Conservation (phyloP, 2,329 filamentous ascomycete genomes). For the Fusarium xylarioides region DNA sequence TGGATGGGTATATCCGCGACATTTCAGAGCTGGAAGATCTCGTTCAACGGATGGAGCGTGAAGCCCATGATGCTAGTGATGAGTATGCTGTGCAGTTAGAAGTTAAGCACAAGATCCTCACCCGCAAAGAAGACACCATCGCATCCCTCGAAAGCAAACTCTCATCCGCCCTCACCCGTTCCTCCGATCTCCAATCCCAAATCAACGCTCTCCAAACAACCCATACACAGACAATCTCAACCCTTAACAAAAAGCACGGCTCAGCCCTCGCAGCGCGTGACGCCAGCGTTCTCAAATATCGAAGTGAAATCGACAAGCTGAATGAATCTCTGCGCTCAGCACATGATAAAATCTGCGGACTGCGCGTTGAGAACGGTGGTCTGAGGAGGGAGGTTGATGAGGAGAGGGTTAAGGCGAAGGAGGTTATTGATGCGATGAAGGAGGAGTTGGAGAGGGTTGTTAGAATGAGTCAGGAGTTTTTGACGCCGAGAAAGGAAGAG, state of each 20-base stretch:
- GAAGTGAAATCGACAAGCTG: conserved; percentile 58
- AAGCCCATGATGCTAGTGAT: conserved; percentile 44
- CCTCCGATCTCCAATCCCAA: conserved; percentile 51
- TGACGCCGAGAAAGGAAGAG: conserved; percentile 40
- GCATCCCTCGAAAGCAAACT: conserved; percentile 58
- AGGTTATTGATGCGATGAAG: conserved; percentile 60
- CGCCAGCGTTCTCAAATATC: conserved; percentile 58
- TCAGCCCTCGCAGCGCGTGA: conserved; percentile 61
- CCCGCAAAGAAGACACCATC: conserved; percentile 50
- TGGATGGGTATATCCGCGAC: conserved; percentile 63
- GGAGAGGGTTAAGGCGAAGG: conserved; percentile 53
- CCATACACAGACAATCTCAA: conserved; percentile 45
- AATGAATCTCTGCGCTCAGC: conserved; percentile 57
- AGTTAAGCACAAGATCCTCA: conserved; percentile 46
- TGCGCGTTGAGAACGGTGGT: conserved; percentile 58
- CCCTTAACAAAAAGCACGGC: conserved; percentile 55
- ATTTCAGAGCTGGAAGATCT: conserved; percentile 62
- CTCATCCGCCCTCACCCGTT: conserved; percentile 50
- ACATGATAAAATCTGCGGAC: conserved; percentile 54
- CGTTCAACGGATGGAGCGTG: conserved; percentile 58
- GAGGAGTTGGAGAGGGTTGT: conserved; percentile 60
- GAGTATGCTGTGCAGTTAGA: conserved; percentile 49
- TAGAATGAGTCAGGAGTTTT: conserved; percentile 56
- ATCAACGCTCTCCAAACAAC: conserved; percentile 50
- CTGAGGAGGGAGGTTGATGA: conserved; percentile 49